Percentiles rank a stretch among this genome's conserved stretches.
phyloP scores from a whole-genome alignment of 192 early-diverging fungal species.

The Obelidium mucronatum region DNA sequence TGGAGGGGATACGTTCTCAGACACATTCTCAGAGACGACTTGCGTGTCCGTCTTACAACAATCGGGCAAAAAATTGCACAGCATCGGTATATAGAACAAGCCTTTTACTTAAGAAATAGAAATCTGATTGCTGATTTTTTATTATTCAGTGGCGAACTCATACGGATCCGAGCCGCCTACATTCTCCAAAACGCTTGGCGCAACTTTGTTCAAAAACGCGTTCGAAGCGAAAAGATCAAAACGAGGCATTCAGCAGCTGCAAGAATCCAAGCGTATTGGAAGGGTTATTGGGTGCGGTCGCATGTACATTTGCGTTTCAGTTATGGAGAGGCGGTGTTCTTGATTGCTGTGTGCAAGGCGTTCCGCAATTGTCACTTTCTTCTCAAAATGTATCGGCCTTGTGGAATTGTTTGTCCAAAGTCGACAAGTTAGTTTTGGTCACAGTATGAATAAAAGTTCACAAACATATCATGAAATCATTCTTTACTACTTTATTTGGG shows the following conservation, averaged over 20 bases:
- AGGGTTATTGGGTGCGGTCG: constrained; percentile 65
- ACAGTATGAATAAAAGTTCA: too few species aligned
- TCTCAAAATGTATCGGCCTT: constrained; percentile 63
- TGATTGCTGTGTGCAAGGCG: constrained; percentile 62
- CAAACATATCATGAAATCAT: too few species aligned
- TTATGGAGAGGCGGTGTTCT: constrained; percentile 68
- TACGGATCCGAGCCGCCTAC: constrained; percentile 57
- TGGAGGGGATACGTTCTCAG: constrained; percentile 61
- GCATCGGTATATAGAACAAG: constrained; percentile 34
- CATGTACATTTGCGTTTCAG: constrained; percentile 63
- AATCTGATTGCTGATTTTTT: background rate
- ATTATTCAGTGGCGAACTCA: constrained; percentile 46
- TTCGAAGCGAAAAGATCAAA: constrained; percentile 58
- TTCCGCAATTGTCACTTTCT: constrained; percentile 61
- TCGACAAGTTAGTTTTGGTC: constrained; percentile 14
- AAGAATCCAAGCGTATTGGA: constrained; percentile 64
- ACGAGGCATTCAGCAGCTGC: constrained; percentile 61
- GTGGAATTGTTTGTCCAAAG: constrained; percentile 57
- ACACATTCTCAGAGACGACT: constrained; percentile 52
- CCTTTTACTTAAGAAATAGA: background rate
- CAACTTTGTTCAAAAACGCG: constrained; percentile 44
- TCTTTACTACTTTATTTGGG: too few species aligned
- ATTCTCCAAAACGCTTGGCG: constrained; percentile 61
- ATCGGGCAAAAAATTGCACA: constrained; percentile 56
- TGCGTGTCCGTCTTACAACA: constrained; percentile 48